Base-by-base conservation (phyloP, 257 asterid species). In the Petrea volubilis region DNA sequence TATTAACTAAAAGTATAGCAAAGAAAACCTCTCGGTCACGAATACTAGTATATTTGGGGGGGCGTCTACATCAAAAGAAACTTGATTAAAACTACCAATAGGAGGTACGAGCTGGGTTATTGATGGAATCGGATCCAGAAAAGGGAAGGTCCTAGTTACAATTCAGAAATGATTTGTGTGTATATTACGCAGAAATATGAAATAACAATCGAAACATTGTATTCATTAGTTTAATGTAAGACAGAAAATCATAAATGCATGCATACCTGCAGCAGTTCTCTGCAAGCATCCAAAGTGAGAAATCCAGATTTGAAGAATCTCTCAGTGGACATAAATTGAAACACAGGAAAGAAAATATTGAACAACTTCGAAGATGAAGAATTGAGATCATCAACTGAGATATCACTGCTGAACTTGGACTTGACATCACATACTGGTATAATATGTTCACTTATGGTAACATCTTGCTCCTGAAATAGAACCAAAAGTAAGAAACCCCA, bases 401-500 rank as follows among this genome's bases (percentile, higher is more conserved):
- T 51, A 83, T 81, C 82, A 64, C 81, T 87, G 75, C 78, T 75
- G 68, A 83, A 74, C 79, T 84, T 86, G 74, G 95, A 78, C 81
- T 78, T 83, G 66, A 79, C 65, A 56, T 59, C 75, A 63, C 76
- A 73, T 41, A 77, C 75, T 43, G 89, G 89, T 70, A 85, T 82
- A 58, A 81, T 76, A 67, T 75, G 74, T 73, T 80, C 75, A 64
- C 74, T 56, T 52, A 64, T 70, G 64, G 78, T 64, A 10, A 58
- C 61, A 73, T 80, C 90, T 81, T 82, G 96, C 82, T 88, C 90
- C 87, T 90, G 96, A 87, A 90, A 90, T 64, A 95, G 81, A 83
- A 87, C 77, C 79, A 95, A 81, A 59, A 90, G 86, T 65, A 90
- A 77, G 64, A 90, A 87, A 31, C 98, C 96, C 98, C 98, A 95